Evolutionary conservation across 495 filamentous ascomycete species (phyloP).

Genomic region (Talaromyces ruber): DNA sequence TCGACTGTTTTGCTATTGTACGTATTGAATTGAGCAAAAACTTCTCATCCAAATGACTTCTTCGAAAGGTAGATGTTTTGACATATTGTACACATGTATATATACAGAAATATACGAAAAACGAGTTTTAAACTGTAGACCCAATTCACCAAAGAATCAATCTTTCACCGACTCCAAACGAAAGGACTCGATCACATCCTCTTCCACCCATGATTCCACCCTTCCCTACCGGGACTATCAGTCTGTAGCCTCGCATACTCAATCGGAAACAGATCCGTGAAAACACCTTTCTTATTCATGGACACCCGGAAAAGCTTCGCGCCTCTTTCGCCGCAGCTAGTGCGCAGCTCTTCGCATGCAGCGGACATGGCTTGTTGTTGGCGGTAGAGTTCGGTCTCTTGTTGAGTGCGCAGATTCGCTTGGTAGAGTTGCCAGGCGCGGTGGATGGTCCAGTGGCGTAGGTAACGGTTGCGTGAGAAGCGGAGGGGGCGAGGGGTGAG

Average conservation of each 20-base stretch:
- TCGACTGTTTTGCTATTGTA: background rate
- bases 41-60: background rate
- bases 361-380: slow-evolving; percentile 71
- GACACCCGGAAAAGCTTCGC: slow-evolving; percentile 76
- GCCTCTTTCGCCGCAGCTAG: slow-evolving; percentile 53
- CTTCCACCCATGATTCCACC: slow-evolving; percentile 68
- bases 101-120: background rate
- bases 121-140: background rate
- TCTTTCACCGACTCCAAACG: background rate
- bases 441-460: slow-evolving; percentile 99
- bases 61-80: background rate
- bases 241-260: slow-evolving; percentile 82
- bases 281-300: slow-evolving; percentile 78
- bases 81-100: background rate
- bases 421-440: slow-evolving; percentile 79
- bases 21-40: background rate
- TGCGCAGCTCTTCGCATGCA: slow-evolving; percentile 76
- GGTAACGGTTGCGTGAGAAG: slow-evolving; percentile 76
- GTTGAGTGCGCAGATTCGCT: slow-evolving; percentile 48
- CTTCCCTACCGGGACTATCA: slow-evolving; percentile 59
- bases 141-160: background rate
- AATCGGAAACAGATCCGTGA: slow-evolving; percentile 59
- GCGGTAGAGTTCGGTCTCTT: slow-evolving; percentile 56
- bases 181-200: slow-evolving; percentile 13
- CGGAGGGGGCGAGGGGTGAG: slow-evolving; percentile 69